Conservation (phyloP, 768 basidiomycete species). For the Pilatotrama ljubarskyi region DNA sequence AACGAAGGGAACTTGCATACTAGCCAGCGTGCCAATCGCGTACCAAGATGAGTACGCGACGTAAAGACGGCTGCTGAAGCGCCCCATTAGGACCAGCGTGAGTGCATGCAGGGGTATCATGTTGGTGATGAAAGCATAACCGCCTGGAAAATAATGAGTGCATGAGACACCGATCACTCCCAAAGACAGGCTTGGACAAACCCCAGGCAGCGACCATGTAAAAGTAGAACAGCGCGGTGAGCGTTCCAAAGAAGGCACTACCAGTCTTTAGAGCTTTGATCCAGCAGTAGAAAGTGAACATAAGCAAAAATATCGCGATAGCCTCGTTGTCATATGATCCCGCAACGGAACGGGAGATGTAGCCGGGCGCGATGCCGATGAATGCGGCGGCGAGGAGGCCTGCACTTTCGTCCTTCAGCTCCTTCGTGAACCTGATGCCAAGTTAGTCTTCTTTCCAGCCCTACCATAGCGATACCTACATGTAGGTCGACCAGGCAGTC, state of each 20-base stretch:
- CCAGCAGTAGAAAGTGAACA: slow-evolving; percentile 98
- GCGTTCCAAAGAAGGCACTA: slow-evolving; percentile 86
- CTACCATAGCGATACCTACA: slow-evolving; percentile 51
- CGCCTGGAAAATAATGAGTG: slow-evolving; percentile 51
- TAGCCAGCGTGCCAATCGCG: slow-evolving; percentile 92
- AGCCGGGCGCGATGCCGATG: slow-evolving; percentile 97
- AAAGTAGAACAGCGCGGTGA: slow-evolving; percentile 96
- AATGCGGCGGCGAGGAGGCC: slow-evolving; percentile 97
- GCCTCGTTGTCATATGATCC: slow-evolving; percentile 99
- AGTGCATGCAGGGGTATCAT: slow-evolving; percentile 98
- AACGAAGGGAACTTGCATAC: slow-evolving; percentile 99
- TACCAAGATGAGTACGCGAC: slow-evolving; percentile 98
- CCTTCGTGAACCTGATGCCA: slow-evolving; percentile 80
- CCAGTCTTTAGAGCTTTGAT: slow-evolving; percentile 95
- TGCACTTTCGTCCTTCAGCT: slow-evolving; percentile 93
- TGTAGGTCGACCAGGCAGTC: slow-evolving; percentile 95
- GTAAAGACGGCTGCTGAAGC: slow-evolving; percentile 90
- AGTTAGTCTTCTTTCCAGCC: neutral
- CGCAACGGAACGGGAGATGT: slow-evolving; percentile 98
- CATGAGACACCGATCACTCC: neutral
- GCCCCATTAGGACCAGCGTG: slow-evolving; percentile 94
- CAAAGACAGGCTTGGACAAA: slow-evolving; percentile 25
- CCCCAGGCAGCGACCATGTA: slow-evolving; percentile 99
- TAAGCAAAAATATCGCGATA: slow-evolving; percentile 98
- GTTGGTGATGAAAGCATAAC: slow-evolving; percentile 99